These are phyloP conservation scores for Wickerhamiella bombiphila DNA, from an alignment of 805 yeast species.

Conservation along the genomic window DNA sequence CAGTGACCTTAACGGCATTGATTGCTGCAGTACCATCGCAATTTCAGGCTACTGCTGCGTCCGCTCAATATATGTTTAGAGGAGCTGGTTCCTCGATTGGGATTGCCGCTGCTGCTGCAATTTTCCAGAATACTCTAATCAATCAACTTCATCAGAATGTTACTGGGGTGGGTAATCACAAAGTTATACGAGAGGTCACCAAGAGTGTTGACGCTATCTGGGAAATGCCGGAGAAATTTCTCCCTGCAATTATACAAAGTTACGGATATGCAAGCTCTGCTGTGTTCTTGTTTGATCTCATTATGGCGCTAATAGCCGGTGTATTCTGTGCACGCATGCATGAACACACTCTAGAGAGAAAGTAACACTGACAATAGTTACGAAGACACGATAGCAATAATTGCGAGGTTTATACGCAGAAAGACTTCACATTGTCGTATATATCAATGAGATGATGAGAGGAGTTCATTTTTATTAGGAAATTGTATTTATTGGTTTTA, in stretches of 20 bases:
- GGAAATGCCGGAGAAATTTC: conserved; percentile 33
- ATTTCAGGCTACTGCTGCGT: conserved; percentile 73
- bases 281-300: conserved; percentile 34
- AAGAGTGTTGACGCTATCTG: conserved; percentile 37
- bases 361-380: too few relatives aligned
- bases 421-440: too few relatives aligned
- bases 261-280: conserved; percentile 37
- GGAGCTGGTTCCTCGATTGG: conserved; percentile 81
- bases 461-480: too few relatives aligned
- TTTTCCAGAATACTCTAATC: conserved; percentile 40
- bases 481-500: too few relatives aligned
- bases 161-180: conserved; percentile 26
- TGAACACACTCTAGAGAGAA: conserved; percentile 30
- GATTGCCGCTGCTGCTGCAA: conserved; percentile 52
- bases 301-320: conserved; percentile 30
- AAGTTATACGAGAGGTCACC: conserved; percentile 29
- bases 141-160: conserved; percentile 20
- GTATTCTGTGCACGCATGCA: conserved; percentile 32
- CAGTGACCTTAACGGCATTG: conserved; percentile 58
- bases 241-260: conserved; percentile 28
- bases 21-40: conserved; percentile 58
- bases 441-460: too few relatives aligned
- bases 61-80: conserved; percentile 78
- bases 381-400: too few relatives aligned
- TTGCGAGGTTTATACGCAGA: too few relatives aligned